Evolutionary conservation across 1,284 basidiomycete species (phyloP).

Genomic region (Nidula niveotomentosa): DNA sequence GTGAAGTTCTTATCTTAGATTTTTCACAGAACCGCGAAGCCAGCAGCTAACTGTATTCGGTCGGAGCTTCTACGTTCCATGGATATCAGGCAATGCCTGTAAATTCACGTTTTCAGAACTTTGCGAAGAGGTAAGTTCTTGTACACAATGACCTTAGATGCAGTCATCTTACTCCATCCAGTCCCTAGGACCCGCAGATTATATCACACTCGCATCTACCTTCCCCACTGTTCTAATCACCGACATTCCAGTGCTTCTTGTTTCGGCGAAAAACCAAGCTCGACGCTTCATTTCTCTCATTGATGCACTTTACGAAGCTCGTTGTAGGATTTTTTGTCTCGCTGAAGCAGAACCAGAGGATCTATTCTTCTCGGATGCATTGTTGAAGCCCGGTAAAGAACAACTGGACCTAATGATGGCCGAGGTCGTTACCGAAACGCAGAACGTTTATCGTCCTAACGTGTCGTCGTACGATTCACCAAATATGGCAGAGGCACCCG

Average conservation of each 20-base stretch:
- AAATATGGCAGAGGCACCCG: conserved; percentile 32
- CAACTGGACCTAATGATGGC: conserved; percentile 56
- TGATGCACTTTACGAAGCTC: conserved; percentile 61
- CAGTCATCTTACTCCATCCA: conserved; percentile 13
- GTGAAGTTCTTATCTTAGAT: not conserved
- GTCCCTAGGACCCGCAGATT: conserved; percentile 71
- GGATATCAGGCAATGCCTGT: conserved; percentile 40
- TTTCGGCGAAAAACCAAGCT: conserved; percentile 70
- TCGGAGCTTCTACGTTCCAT: conserved; percentile 48
- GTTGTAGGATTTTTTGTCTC: conserved; percentile 40
- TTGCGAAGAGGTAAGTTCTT: conserved; percentile 50
- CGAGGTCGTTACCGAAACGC: conserved; percentile 59
- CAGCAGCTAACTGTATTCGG: conserved; percentile 35
- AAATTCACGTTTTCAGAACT: conserved; percentile 61
- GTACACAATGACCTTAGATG: not conserved
- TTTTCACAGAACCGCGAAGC: not conserved
- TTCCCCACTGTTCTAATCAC: conserved; percentile 62
- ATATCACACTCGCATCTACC: conserved; percentile 56
- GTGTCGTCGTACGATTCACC: conserved; percentile 55
- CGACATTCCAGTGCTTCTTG: conserved; percentile 54
- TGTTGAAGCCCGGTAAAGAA: not conserved
- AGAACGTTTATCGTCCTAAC: conserved; percentile 59
- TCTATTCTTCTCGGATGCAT: conserved; percentile 43
- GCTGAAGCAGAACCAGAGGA: conserved; percentile 50
- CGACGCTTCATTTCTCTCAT: conserved; percentile 71